Base-by-base conservation (phyloP, 768 basidiomycete species). In the Coprinopsis marcescibilis region DNA sequence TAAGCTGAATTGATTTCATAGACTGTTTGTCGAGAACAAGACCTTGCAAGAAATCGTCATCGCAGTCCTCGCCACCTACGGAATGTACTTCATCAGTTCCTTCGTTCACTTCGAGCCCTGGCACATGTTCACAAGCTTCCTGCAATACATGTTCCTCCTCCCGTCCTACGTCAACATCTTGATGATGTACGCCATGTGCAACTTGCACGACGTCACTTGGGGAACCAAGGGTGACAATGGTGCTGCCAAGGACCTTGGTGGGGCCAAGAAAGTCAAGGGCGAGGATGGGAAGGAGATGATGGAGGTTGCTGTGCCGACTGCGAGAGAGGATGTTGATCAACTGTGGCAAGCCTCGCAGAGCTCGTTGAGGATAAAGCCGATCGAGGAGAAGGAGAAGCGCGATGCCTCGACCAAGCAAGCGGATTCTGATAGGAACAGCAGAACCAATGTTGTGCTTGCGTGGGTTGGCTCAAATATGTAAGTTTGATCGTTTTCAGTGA, bases 171-270 rank as follows among this genome's bases (percentile, higher is more conserved):
- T 90, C 59, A 90, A 90, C 68, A 90, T 90, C 55, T 66, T 90
- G 59, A 90, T 93, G 80, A 94, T 90, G 76, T 94, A 94, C 60
- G 89, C 90, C 24, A 91, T 94, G 78, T 96, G 92, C 69, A 89
- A 89, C 61, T 60, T 89, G 54, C 89, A 92, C 64, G 89, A 92
- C 60, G 88, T 93, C 36, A 85, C 84, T 25, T 88, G 85, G 91
- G 92, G 92, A 50, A 94, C 92, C 23, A 91, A 94, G 60, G 91
- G 92, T 51, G 89, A 93, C 67, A 92, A 93, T 55, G 86, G 87
- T 32, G 70, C 89, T 10, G 69, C 81, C 12, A 93, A 94, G 65
- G 91, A 95, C 60, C 76, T 95, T 10, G 92, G 92, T 47, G 81
- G 85, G 8, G 92, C 90, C 1, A 93, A 92, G 73, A 93, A 92